phyloP scores from a whole-genome alignment of 345 rosid genomes.

The Acer yangbiense region DNA sequence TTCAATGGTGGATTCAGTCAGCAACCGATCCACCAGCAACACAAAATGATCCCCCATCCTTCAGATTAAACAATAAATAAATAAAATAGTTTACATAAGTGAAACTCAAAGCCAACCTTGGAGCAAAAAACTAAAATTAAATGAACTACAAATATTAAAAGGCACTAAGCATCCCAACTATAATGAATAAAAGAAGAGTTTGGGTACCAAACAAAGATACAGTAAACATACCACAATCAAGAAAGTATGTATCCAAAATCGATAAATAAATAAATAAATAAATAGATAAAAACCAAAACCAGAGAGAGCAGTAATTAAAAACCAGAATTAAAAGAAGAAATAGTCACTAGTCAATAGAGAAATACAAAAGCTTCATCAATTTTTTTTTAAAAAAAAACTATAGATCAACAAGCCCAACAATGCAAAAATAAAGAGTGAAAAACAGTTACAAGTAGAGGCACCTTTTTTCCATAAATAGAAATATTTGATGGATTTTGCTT shows the following conservation, averaged over 20 bases:
- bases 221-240: neutral
- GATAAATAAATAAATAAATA: neutral
- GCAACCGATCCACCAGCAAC: conserved; percentile 58
- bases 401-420: conserved; percentile 2
- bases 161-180: neutral
- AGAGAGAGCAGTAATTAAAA: neutral
- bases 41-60: conserved; percentile 82
- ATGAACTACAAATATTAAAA: neutral
- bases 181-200: neutral
- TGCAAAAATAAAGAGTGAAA: neutral
- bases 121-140: neutral
- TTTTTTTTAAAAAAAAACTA: no score
- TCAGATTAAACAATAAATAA: conserved; percentile 22
- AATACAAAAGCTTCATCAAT: conserved; percentile 12
- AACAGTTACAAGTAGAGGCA: conserved; percentile 6
- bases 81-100: neutral
- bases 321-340: neutral
- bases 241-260: neutral
- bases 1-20: conserved; percentile 52
- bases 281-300: neutral
- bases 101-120: neutral
- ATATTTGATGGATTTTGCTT: conserved; percentile 10
- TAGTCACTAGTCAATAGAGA: conserved; percentile 7
- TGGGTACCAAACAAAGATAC: neutral
- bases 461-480: conserved; percentile 24